Evolutionary conservation across 768 basidiomycete genomes (phyloP).

Genomic region (Termitomyces sp.): DNA sequence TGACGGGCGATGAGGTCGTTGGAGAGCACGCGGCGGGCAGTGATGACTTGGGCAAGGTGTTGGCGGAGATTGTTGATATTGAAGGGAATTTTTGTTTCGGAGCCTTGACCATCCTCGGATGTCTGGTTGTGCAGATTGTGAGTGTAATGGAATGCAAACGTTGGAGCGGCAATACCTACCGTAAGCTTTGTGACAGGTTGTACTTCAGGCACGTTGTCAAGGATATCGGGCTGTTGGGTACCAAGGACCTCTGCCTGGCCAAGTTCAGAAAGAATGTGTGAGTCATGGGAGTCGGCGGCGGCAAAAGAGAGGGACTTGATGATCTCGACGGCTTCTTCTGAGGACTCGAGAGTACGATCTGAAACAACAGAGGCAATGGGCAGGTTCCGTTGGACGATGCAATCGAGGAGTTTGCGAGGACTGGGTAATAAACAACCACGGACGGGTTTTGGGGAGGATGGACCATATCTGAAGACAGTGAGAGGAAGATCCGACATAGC

Average conservation of each 20-base stretch:
- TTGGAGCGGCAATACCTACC: slow-evolving; percentile 14
- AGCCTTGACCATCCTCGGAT: slow-evolving; percentile 13
- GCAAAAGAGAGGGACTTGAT: slow-evolving; percentile 53
- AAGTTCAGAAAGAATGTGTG: slow-evolving; percentile 47
- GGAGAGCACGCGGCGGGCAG: slow-evolving; percentile 57
- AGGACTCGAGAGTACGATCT: slow-evolving; percentile 47
- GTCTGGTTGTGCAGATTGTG: no score
- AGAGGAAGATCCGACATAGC: no score
- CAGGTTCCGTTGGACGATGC: slow-evolving; percentile 43
- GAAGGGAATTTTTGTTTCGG: slow-evolving; percentile 53
- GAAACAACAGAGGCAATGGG: slow-evolving; percentile 47
- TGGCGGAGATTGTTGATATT: slow-evolving; percentile 68
- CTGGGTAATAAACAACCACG: slow-evolving; percentile 12
- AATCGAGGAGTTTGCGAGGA: slow-evolving; percentile 33
- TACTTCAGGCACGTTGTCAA: slow-evolving; percentile 53
- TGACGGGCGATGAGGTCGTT: slow-evolving; percentile 72
- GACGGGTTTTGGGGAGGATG: slow-evolving; percentile 22
- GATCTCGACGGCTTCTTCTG: slow-evolving; percentile 49
- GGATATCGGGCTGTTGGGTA: slow-evolving; percentile 29
- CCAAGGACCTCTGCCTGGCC: slow-evolving; percentile 48
- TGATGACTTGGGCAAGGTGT: slow-evolving; percentile 57
- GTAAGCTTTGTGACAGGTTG: slow-evolving; percentile 46
- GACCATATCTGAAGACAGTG: slow-evolving; percentile 26
- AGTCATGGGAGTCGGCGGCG: slow-evolving; percentile 50
- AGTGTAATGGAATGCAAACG: no score